Conservation (phyloP, 202 grass and related monocot species). For the Cymbopogon flexuosus region DNA sequence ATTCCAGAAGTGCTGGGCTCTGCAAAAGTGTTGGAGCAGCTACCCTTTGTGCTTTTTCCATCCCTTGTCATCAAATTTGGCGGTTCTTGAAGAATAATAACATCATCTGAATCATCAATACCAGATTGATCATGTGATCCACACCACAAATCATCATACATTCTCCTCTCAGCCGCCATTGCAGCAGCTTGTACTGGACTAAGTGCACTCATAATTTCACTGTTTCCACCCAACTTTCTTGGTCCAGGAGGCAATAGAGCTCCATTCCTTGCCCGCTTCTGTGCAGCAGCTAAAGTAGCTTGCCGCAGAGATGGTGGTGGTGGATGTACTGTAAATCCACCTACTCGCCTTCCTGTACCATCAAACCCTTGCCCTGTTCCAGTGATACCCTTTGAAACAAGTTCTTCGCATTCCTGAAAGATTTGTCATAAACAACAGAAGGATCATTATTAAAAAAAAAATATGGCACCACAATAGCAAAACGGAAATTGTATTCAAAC, state of each 20-base stretch:
- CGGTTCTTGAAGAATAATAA: slow-evolving; percentile 28
- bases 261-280: slow-evolving; percentile 72
- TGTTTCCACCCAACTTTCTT: slow-evolving; percentile 74
- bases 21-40: slow-evolving; percentile 13
- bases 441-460: neutral
- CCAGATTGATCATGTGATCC: slow-evolving; percentile 52
- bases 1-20: slow-evolving; percentile 18
- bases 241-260: slow-evolving; percentile 67
- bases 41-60: slow-evolving; percentile 2
- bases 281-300: slow-evolving; percentile 63
- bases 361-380: slow-evolving; percentile 90
- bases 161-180: slow-evolving; percentile 91
- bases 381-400: slow-evolving; percentile 84
- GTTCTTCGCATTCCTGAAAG: slow-evolving; percentile 87
- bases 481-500: neutral
- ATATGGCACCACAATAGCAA: slow-evolving; percentile 5
- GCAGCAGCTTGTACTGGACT: slow-evolving; percentile 95
- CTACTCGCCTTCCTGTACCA: slow-evolving; percentile 60
- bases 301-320: slow-evolving; percentile 55
- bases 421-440: slow-evolving; percentile 16
- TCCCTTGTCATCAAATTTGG: slow-evolving; percentile 25
- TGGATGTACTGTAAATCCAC: slow-evolving; percentile 67
- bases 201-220: slow-evolving; percentile 78
- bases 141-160: slow-evolving; percentile 96
- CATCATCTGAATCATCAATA: slow-evolving; percentile 43